Percentiles rank a stretch among this genome's conserved stretches.
phyloP scores from a whole-genome alignment of 768 basidiomycete genomes.

The Nevesoporus exiguus region DNA sequence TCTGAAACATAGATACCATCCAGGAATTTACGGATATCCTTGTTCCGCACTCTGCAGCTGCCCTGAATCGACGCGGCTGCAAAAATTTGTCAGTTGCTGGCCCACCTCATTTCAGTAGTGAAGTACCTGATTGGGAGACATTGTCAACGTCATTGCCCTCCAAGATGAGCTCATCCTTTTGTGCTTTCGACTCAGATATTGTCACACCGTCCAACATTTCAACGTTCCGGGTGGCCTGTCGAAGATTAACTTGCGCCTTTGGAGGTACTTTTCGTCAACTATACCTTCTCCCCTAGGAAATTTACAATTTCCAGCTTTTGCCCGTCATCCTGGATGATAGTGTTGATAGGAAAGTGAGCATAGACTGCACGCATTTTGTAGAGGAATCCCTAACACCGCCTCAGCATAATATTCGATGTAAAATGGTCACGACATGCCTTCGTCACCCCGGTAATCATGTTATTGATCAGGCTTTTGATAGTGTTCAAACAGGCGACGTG shows the following conservation, averaged over 20 bases:
- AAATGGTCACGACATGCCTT: slow-evolving; percentile 50
- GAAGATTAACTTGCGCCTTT: not conserved
- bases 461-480: slow-evolving; percentile 90
- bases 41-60: slow-evolving; percentile 95
- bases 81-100: slow-evolving; percentile 7
- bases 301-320: slow-evolving; percentile 84
- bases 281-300: slow-evolving; percentile 91
- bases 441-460: slow-evolving; percentile 97
- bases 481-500: slow-evolving; percentile 98
- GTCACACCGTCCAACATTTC: slow-evolving; percentile 87
- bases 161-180: slow-evolving; percentile 93
- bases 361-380: slow-evolving; percentile 99
- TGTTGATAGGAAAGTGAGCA: slow-evolving; percentile 99
- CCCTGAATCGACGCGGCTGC: slow-evolving; percentile 95
- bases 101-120: not conserved
- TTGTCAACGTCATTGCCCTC: slow-evolving; percentile 96
- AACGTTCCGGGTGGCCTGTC: slow-evolving; percentile 86
- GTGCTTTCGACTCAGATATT: slow-evolving; percentile 79
- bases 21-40: slow-evolving; percentile 99
- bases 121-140: slow-evolving; percentile 90
- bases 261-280: slow-evolving; percentile 10
- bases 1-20: slow-evolving; percentile 92
- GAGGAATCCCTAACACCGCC: slow-evolving; percentile 74
- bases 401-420: slow-evolving; percentile 4
- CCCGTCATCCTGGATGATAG: slow-evolving; percentile 82